Conservation (phyloP, 2,329 filamentous ascomycete genomes). For the Pyrenochaeta sp. region DNA sequence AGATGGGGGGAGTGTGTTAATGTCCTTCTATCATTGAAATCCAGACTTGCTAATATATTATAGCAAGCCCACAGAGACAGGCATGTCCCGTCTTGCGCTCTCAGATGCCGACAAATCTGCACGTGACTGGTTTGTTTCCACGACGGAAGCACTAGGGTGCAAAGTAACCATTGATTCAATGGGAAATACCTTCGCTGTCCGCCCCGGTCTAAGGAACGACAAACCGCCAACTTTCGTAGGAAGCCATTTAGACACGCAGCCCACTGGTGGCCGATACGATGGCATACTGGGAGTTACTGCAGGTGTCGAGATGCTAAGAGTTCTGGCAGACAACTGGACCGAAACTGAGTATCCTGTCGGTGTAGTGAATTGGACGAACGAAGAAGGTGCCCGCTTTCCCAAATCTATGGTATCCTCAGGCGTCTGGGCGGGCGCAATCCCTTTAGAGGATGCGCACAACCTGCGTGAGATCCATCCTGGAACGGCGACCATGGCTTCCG, state of each 20-base stretch:
- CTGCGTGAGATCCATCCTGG: conserved; percentile 70
- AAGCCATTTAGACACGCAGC: conserved; percentile 68
- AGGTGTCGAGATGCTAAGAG: conserved; percentile 75
- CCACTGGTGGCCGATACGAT: conserved; percentile 73
- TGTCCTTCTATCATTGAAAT: not conserved
- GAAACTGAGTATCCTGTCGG: conserved; percentile 77
- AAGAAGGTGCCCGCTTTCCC: conserved; percentile 83
- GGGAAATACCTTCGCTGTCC: conserved; percentile 81
- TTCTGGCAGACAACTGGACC: conserved; percentile 71
- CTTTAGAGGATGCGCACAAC: conserved; percentile 67
- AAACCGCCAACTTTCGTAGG: conserved; percentile 72
- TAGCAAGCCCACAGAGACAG: conserved; percentile 69
- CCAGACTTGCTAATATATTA: conserved; percentile 6
- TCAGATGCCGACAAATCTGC: conserved; percentile 75
- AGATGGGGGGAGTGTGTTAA: conserved; percentile 69
- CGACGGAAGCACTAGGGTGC: conserved; percentile 70
- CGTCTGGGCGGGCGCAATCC: conserved; percentile 76
- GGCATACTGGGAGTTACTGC: conserved; percentile 79
- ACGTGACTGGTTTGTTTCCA: conserved; percentile 78
- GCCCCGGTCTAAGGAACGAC: conserved; percentile 67
- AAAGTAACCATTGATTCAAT: conserved; percentile 74
- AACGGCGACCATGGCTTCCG: conserved; percentile 70
- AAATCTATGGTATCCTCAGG: conserved; percentile 77
- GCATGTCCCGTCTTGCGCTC: conserved; percentile 78
- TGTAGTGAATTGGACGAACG: conserved; percentile 82